These are phyloP conservation scores for Ophiognomonia clavigignenti-juglandacearum DNA, from an alignment of 2,329 filamentous ascomycete genomes.

Conservation along the genomic window DNA sequence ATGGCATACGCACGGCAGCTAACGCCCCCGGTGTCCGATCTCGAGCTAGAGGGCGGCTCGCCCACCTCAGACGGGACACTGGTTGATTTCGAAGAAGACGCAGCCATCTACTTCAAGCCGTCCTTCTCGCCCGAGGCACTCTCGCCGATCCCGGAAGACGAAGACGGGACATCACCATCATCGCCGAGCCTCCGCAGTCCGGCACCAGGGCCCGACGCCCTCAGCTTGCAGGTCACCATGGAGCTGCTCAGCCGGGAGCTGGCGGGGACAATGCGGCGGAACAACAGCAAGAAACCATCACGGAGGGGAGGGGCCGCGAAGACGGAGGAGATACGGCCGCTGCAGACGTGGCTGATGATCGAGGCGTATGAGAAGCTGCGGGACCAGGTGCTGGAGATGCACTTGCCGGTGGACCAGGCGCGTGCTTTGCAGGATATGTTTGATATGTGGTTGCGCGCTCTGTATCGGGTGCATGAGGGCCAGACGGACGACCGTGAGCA, in stretches of 20 bases:
- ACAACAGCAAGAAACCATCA: slow-evolving; percentile 21
- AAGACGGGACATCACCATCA: background rate
- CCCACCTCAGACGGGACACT: slow-evolving; percentile 40
- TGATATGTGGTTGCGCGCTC: slow-evolving; percentile 44
- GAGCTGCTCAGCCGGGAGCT: slow-evolving; percentile 47
- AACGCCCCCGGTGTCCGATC: background rate
- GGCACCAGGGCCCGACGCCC: slow-evolving; percentile 26
- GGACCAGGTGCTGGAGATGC: slow-evolving; percentile 36
- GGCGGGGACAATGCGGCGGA: slow-evolving; percentile 32
- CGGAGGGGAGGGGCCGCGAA: slow-evolving; percentile 8
- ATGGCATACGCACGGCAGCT: background rate
- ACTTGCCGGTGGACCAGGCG: slow-evolving; percentile 23
- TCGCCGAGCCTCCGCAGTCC: too few species aligned
- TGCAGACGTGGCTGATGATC: slow-evolving; percentile 55
- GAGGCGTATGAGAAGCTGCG: slow-evolving; percentile 52
- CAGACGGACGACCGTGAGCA: slow-evolving; percentile 28
- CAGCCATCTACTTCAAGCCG: slow-evolving; percentile 43
- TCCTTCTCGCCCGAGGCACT: slow-evolving; percentile 33
- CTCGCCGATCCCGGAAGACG: slow-evolving; percentile 24
- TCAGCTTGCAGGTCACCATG: slow-evolving; percentile 45
- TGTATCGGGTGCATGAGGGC: slow-evolving; percentile 42
- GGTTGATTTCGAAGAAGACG: slow-evolving; percentile 42
- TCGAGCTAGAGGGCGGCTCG: slow-evolving; percentile 21
- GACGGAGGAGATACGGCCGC: slow-evolving; percentile 27
- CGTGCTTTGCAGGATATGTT: slow-evolving; percentile 37